Evolutionary conservation across 1,139 yeast species (phyloP), one percentile per base, ranked within the genome.

Genomic region (Diutina mesorugosa): DNA sequence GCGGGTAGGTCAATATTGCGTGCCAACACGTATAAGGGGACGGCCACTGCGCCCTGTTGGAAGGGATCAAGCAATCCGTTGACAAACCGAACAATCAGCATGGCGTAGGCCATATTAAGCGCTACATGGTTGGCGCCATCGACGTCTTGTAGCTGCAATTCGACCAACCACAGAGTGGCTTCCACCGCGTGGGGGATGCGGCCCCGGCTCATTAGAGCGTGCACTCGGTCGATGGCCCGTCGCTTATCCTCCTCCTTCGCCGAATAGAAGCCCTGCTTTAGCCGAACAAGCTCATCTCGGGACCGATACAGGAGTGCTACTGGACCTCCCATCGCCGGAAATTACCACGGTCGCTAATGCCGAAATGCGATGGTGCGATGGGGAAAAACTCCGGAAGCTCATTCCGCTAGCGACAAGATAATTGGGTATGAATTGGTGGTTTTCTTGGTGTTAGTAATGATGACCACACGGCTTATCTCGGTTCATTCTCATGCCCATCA

Each of bases 31-130:
- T 86, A 87, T 63, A 93, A 72, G 2, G 98, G 93, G 26, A 87
- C 79, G 0, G 96, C 97, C 65, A 74, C 86, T 56, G 77, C 80
- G 0, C 91, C 81, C 63, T 85, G 89, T 67, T 93, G 99, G 55
- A 80, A 79, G 0, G 96, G 95, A 66, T 95, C 99, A 51, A 95
- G 70, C 32, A 90, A 70, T 1, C 98, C 98, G 68, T 93, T 95
- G 28, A 93, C 98, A 71, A 93, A 90, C 58, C 96, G 73, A 32
- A 90, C 84, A 8, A 93, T 64, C 0, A 93, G 83, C 90, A 89
- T 85, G 0, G 96, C 74, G 62, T 87, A 85, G 1, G 87, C 74
- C 60, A 84, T 66, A 56, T 84, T 76, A 26, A 74, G 61, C 1
- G 69, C 65, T 56, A 57, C 62, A 58, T 59, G 62, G 53, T 67